A percentile compares a stretch with the other conserved stretches of the same genome.
Evolutionary conservation across 2,329 filamentous ascomycete species (phyloP).

Genomic region (Botryotinia globosa): DNA sequence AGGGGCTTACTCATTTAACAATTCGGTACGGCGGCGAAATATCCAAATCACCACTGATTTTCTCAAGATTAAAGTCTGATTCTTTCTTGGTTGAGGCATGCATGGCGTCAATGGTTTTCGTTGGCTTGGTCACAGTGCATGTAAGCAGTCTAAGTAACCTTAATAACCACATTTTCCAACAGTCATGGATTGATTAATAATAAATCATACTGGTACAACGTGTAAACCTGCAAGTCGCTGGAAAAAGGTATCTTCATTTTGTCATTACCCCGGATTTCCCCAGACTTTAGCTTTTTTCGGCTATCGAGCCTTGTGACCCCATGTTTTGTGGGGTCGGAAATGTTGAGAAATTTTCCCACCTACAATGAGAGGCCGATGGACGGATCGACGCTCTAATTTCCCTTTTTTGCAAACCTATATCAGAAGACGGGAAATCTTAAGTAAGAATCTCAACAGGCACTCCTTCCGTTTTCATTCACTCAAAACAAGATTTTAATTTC

Average conservation of each 20-base stretch:
- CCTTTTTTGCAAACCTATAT: not conserved
- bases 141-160: not conserved
- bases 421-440: not conserved
- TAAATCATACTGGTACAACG: not conserved
- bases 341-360: slow-evolving; percentile 8
- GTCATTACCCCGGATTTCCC: not conserved
- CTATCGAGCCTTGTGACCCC: not conserved
- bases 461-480: not conserved
- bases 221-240: not conserved
- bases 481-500: not conserved
- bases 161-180: not conserved
- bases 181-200: not conserved
- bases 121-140: not conserved
- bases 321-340: not conserved
- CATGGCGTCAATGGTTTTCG: not conserved
- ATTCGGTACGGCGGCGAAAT: not conserved
- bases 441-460: not conserved
- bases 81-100: not conserved
- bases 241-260: not conserved
- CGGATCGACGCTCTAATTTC: not conserved
- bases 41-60: not conserved
- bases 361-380: not conserved
- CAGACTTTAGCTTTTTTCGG: not conserved
- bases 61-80: not conserved
- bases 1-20: not conserved